Conservation (phyloP, 306 rosid genomes). For the Dalbergia cultrata region DNA sequence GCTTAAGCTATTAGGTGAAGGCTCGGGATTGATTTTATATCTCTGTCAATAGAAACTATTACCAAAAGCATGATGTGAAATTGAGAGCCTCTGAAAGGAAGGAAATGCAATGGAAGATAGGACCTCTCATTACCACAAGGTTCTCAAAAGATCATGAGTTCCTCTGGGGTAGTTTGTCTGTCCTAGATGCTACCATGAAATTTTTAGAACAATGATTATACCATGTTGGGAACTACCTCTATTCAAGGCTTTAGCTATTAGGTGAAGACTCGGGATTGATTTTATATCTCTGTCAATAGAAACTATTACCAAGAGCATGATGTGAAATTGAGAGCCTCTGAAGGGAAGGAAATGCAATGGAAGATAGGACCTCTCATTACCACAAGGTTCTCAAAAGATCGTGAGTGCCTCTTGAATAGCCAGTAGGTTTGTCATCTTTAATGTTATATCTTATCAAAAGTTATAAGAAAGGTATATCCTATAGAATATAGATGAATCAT, state of each 20-base stretch:
- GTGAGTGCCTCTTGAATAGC: not conserved
- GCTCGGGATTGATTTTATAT: conserved; percentile 3
- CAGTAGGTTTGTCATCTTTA: not conserved
- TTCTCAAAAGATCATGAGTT: not conserved
- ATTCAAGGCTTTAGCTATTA: conserved; percentile 9
- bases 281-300: not conserved
- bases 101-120: conserved; percentile 6
- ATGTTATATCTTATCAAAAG: not conserved
- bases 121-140: not conserved
- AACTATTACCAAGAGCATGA: not conserved
- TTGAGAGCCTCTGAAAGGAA: conserved; percentile 26
- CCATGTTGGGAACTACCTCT: conserved; percentile 2
- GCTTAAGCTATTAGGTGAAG: conserved; percentile 17
- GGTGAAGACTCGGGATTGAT: conserved; percentile 14
- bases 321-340: conserved; percentile 19
- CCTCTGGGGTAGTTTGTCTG: conserved; percentile 12
- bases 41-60: not conserved
- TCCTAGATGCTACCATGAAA: conserved; percentile 4
- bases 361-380: not conserved
- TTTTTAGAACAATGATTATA: conserved; percentile 1
- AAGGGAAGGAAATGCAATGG: conserved; percentile 24
- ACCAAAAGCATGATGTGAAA: conserved; percentile 1
- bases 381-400: not conserved
- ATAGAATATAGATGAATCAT: not conserved
- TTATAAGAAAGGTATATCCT: not conserved